Evolutionary conservation across 2,329 filamentous ascomycete species (phyloP).

Genomic region (Cordyceps farinosa): DNA sequence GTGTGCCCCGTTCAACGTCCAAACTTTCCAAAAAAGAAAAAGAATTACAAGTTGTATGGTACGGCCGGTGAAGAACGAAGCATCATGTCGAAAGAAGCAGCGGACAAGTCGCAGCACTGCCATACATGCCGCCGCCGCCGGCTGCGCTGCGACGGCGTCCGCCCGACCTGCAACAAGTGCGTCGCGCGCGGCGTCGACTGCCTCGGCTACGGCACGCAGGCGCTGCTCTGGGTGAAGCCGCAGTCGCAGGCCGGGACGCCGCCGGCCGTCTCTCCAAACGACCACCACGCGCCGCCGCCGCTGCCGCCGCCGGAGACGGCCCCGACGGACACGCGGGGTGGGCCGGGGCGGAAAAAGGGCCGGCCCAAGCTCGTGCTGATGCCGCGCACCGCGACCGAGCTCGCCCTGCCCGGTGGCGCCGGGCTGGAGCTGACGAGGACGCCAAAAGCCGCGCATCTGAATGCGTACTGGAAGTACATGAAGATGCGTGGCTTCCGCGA

Average conservation of each 20-base stretch:
- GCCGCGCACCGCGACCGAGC: slow-evolving; percentile 7
- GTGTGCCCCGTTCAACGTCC: no score
- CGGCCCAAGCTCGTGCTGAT: slow-evolving; percentile 21
- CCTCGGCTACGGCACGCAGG: slow-evolving; percentile 20
- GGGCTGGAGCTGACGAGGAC: not conserved
- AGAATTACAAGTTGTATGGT: no score
- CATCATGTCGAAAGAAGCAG: not conserved
- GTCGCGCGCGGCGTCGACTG: slow-evolving; percentile 20
- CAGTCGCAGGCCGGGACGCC: not conserved
- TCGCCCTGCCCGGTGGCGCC: not conserved
- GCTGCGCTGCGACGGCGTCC: slow-evolving; percentile 20
- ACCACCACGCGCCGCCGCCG: not conserved
- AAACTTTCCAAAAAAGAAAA: no score
- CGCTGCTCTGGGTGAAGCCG: slow-evolving; percentile 20
- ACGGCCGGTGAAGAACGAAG: not conserved
- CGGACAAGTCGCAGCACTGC: slow-evolving; percentile 9
- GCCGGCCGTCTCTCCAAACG: not conserved
- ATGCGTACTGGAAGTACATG: not conserved
- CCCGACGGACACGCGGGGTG: not conserved
- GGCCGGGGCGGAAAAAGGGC: slow-evolving; percentile 14
- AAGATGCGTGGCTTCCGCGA: slow-evolving; percentile 3
- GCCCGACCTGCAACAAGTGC: slow-evolving; percentile 20
- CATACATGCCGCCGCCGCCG: slow-evolving; percentile 21
- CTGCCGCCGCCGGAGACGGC: not conserved
- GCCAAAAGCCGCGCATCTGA: not conserved